Percentiles rank a stretch among this genome's conserved stretches.
Conservation (phyloP, 176 grass and related monocot genomes). For the Eragrostis nindensis region DNA sequence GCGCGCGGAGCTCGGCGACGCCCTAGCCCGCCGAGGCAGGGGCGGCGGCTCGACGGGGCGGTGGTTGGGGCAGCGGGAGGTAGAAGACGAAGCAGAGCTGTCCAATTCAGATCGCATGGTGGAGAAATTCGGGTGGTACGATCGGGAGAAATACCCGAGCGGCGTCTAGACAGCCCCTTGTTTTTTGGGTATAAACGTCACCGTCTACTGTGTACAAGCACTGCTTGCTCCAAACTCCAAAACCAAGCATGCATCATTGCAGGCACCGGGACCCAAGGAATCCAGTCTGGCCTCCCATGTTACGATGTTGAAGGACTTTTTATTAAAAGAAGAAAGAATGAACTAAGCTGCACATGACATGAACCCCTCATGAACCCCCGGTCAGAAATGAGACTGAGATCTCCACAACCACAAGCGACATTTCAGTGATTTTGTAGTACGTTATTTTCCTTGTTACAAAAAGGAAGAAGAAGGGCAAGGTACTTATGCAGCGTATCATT, state of each 20-base stretch:
- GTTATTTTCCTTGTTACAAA: neutral
- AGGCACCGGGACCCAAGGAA: neutral
- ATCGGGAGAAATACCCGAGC: no score
- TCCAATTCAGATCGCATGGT: no score
- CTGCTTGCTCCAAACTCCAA: neutral
- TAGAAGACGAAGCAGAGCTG: no score
- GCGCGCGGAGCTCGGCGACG: no score
- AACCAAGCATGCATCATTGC: neutral
- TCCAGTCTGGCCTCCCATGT: conserved; percentile 8
- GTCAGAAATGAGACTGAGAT: neutral
- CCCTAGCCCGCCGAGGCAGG: no score
- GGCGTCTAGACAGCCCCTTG: no score
- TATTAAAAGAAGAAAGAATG: neutral
- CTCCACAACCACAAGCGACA: neutral
- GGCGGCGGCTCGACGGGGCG: no score
- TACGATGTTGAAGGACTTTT: neutral
- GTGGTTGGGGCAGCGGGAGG: no score
- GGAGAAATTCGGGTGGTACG: no score
- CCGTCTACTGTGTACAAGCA: neutral
- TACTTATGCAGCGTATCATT: neutral
- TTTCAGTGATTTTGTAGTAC: neutral
- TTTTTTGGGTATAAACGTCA: no score
- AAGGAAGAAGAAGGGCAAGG: neutral
- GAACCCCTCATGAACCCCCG: neutral
- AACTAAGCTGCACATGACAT: neutral